These are phyloP conservation scores for Adiantum capillusveneris DNA, from an alignment of 75 land plant species.

Conservation along the genomic window DNA sequence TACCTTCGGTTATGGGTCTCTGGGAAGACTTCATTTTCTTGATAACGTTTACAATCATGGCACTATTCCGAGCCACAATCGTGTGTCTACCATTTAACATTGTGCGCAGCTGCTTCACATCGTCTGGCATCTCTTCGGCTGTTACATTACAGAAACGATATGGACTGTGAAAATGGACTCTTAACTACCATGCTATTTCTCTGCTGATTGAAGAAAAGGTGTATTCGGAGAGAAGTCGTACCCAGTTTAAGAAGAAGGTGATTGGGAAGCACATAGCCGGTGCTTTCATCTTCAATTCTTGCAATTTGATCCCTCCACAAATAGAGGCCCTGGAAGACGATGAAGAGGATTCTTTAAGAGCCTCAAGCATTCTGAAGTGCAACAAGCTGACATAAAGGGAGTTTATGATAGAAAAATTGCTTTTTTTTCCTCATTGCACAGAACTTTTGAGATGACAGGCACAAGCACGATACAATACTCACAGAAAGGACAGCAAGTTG, in stretches of 20 bases:
- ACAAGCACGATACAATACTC: conserved; percentile 19
- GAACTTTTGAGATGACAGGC: no score
- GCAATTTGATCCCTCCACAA: conserved; percentile 86
- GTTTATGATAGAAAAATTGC: no score
- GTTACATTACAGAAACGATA: background rate
- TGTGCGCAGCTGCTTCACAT: conserved; percentile 35
- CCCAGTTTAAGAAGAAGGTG: conserved; percentile 73
- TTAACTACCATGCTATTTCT: no score
- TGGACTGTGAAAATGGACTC: background rate
- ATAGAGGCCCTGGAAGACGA: conserved; percentile 51
- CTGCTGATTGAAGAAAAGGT: no score
- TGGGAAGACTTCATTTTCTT: conserved; percentile 15
- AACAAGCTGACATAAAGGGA: no score
- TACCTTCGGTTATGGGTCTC: background rate
- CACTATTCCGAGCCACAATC: conserved; percentile 54
- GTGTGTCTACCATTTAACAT: conserved; percentile 60
- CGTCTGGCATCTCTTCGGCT: conserved; percentile 74
- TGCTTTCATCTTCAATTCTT: conserved; percentile 87
- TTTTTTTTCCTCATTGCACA: no score
- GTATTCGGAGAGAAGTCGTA: conserved; percentile 4
- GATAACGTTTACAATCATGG: conserved; percentile 52
- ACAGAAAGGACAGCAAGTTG: conserved; percentile 88
- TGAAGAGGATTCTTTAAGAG: no score
- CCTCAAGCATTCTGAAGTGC: no score
- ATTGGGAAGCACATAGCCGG: conserved; percentile 91